Base-by-base conservation (phyloP, 257 asterid species). In the Solanum sitiens region DNA sequence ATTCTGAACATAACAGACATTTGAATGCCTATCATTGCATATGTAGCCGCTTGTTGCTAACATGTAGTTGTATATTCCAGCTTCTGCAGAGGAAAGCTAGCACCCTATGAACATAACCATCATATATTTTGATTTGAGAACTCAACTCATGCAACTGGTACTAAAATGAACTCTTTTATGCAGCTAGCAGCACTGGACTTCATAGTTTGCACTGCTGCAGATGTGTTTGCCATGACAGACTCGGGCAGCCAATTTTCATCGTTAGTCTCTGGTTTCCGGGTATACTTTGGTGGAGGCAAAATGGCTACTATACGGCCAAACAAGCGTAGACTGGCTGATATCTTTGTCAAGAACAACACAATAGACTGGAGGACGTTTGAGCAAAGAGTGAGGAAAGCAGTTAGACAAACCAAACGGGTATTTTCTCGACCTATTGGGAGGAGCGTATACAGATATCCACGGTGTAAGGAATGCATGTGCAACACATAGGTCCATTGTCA, bases 151-250 rank as follows among this genome's bases (percentile, higher is more conserved):
- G 45, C 30, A 50, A 18, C 67, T 79, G 27, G 67, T 45, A 11
- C 40, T 82, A 32, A 82, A 8, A 82, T 50, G 15, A 18, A 80
- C 70, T 50, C 86, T 50, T 87, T 79, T 47, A 65, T 91, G 94
- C 98, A 97, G 99, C 91, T 95, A 93, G 99, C 99, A 21, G 99
- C 98, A 2, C 91, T 97, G 89, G 99, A 97, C 92, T 97, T 97
- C 91, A 93, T 97, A 86, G 99, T 88, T 73, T 96, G 98, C 95
- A 90, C 98, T 1, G 99, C 98, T 77, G 93, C 99, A 47, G 99
- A 97, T 88, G 91, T 92, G 73, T 97, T 97, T 88, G 96, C 98
- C 90, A 97, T 97, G 98, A 97, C 99, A 35, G 99, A 97, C 91
- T 95, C 99, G 0, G 99, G 99, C 40, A 97, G 99, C 88, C 99